phyloP scores from a whole-genome alignment of 108 stramenopile genomes.

The Cyclotella sp. region DNA sequence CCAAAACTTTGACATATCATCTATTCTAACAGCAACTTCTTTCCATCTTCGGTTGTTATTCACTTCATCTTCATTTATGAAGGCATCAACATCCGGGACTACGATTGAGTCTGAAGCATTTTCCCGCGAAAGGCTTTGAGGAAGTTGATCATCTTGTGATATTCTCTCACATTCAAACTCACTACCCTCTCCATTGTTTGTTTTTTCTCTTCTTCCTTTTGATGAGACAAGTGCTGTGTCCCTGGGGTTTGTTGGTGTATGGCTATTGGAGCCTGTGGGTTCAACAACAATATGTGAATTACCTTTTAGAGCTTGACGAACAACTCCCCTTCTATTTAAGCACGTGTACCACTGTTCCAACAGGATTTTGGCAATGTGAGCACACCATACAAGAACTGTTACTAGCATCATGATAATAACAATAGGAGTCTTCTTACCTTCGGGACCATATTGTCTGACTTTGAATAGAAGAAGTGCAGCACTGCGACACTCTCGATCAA shows the following conservation, averaged over 20 bases:
- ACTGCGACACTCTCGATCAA: slow-evolving; percentile 44
- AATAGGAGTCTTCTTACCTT: slow-evolving; percentile 2
- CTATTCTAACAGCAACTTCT: slow-evolving; percentile 26
- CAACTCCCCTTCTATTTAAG: not conserved
- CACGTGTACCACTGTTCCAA: slow-evolving; percentile 4
- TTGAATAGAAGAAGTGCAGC: slow-evolving; percentile 39
- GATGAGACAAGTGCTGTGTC: not conserved
- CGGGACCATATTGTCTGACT: slow-evolving; percentile 21
- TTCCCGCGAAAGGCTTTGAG: not conserved
- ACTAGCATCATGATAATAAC: not conserved
- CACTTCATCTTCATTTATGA: slow-evolving; percentile 28
- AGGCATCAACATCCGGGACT: slow-evolving; percentile 41
- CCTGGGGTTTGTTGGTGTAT: not conserved
- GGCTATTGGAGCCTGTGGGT: not conserved
- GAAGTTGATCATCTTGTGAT: not conserved
- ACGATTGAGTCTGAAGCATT: not conserved
- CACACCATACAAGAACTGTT: not conserved
- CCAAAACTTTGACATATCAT: slow-evolving; percentile 35
- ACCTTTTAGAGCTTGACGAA: not conserved
- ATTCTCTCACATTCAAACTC: not conserved
- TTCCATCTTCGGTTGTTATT: slow-evolving; percentile 45
- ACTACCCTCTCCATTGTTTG: not conserved
- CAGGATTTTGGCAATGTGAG: not conserved
- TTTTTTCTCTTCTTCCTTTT: not conserved
- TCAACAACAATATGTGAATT: not conserved